phyloP scores from a whole-genome alignment of 2,329 filamentous ascomycete genomes.

The Plectosphaerella cucumerina region DNA sequence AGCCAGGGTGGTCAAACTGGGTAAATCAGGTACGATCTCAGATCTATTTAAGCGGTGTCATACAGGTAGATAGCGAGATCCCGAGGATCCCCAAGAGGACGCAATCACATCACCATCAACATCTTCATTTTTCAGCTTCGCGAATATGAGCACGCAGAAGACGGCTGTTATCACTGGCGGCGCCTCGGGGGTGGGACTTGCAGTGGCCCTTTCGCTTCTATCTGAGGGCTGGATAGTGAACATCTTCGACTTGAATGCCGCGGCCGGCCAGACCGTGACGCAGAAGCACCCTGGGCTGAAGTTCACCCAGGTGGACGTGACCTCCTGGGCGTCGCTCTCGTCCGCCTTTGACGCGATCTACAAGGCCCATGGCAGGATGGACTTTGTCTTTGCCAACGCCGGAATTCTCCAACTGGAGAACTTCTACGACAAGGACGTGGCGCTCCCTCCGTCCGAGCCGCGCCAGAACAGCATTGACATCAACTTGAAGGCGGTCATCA shows the following conservation, averaged over 20 bases:
- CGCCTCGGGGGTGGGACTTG: slow-evolving; percentile 16
- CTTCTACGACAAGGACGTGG: slow-evolving; percentile 23
- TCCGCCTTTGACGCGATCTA: slow-evolving; percentile 31
- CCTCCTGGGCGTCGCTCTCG: slow-evolving; percentile 12
- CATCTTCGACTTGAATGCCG: slow-evolving; percentile 15
- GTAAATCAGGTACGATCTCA: neutral
- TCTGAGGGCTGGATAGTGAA: slow-evolving; percentile 11
- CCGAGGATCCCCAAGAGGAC: neutral
- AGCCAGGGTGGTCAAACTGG: neutral
- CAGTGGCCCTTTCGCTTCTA: slow-evolving; percentile 11
- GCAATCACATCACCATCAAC: neutral
- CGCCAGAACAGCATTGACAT: slow-evolving; percentile 22
- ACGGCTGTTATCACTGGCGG: slow-evolving; percentile 16
- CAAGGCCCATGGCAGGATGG: slow-evolving; percentile 26
- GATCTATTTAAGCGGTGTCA: neutral
- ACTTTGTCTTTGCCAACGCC: slow-evolving; percentile 46
- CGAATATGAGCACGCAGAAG: slow-evolving; percentile 4
- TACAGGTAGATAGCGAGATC: neutral
- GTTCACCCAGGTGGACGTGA: slow-evolving; percentile 13
- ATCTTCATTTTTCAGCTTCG: neutral
- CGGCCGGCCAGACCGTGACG: slow-evolving; percentile 10
- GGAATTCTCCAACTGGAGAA: slow-evolving; percentile 36
- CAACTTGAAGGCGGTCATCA: slow-evolving; percentile 30
- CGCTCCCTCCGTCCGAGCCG: slow-evolving; percentile 16
- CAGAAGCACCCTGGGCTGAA: neutral